Percentiles rank a stretch among this genome's conserved stretches.
These are phyloP conservation scores for Leishmania tarentolae DNA, from an alignment of 208 protist species.

Conservation along the genomic window DNA sequence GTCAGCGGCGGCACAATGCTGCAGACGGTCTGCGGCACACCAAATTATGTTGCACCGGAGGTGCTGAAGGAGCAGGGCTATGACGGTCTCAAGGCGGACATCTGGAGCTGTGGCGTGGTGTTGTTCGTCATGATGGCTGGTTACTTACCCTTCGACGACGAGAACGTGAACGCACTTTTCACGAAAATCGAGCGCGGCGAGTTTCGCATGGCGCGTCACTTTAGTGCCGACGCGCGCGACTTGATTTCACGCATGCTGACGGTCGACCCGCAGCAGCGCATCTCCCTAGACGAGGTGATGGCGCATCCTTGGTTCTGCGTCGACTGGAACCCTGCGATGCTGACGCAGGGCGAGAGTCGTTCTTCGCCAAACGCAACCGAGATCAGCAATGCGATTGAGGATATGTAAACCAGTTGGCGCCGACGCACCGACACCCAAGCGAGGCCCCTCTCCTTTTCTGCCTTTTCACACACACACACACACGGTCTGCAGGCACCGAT, in stretches of 20 bases:
- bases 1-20: constrained; percentile 59
- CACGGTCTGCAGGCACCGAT: neutral
- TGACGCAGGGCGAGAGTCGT: constrained; percentile 23
- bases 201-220: constrained; percentile 77
- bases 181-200: constrained; percentile 91
- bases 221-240: constrained; percentile 67
- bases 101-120: constrained; percentile 95
- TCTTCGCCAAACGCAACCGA: constrained; percentile 26
- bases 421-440: neutral
- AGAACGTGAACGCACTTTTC: constrained; percentile 91
- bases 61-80: constrained; percentile 91
- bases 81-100: constrained; percentile 93
- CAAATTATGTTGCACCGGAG: constrained; percentile 93
- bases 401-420: constrained; percentile 36
- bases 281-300: constrained; percentile 87
- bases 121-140: constrained; percentile 95
- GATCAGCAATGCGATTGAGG: constrained; percentile 38
- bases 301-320: constrained; percentile 86
- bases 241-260: constrained; percentile 83
- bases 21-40: constrained; percentile 90
- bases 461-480: neutral
- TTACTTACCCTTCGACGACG: constrained; percentile 92
- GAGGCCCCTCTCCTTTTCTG: neutral
- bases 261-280: constrained; percentile 76
- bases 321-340: constrained; percentile 58